Conservation (phyloP, 306 rosid genomes). For the Senna siamea region DNA sequence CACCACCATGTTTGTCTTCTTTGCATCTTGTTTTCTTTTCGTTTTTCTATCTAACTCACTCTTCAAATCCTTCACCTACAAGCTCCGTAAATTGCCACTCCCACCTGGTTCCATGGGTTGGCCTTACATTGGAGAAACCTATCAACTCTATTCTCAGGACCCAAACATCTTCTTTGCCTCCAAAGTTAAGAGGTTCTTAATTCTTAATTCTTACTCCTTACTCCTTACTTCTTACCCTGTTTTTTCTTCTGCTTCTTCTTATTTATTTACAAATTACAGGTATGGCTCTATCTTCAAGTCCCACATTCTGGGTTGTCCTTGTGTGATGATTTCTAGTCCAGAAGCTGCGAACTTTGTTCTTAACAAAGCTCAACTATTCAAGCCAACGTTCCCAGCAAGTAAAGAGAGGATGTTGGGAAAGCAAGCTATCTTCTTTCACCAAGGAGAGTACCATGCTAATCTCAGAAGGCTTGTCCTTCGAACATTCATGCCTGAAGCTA, state of each 20-base stretch:
- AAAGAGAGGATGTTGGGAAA: conserved; percentile 92
- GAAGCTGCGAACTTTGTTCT: conserved; percentile 85
- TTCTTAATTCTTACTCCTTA: too few relatives aligned
- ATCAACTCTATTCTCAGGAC: conserved; percentile 92
- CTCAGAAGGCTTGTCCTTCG: conserved; percentile 87
- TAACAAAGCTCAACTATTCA: conserved; percentile 70
- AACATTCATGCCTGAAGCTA: conserved; percentile 68
- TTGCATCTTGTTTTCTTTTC: conserved; percentile 40
- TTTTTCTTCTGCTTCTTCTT: not conserved
- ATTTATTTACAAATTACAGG: conserved; percentile 34
- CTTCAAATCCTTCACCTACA: conserved; percentile 42
- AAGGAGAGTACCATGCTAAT: conserved; percentile 87
- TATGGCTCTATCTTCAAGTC: conserved; percentile 91
- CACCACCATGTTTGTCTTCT: conserved; percentile 11
- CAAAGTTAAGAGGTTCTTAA: conserved; percentile 61
- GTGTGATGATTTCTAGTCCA: conserved; percentile 88
- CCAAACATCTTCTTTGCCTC: conserved; percentile 85
- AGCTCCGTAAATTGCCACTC: conserved; percentile 61
- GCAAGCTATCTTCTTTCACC: conserved; percentile 84
- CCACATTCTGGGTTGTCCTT: conserved; percentile 90
- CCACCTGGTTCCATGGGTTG: conserved; percentile 92
- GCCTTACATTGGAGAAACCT: conserved; percentile 91
- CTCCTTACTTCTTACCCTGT: not conserved
- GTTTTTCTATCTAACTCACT: conserved; percentile 16
- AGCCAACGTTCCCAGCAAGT: conserved; percentile 91